Percentiles rank a stretch among this genome's conserved stretches.
phyloP scores from a whole-genome alignment of 2,329 filamentous ascomycete genomes.

The Aspergillus alliaceus region DNA sequence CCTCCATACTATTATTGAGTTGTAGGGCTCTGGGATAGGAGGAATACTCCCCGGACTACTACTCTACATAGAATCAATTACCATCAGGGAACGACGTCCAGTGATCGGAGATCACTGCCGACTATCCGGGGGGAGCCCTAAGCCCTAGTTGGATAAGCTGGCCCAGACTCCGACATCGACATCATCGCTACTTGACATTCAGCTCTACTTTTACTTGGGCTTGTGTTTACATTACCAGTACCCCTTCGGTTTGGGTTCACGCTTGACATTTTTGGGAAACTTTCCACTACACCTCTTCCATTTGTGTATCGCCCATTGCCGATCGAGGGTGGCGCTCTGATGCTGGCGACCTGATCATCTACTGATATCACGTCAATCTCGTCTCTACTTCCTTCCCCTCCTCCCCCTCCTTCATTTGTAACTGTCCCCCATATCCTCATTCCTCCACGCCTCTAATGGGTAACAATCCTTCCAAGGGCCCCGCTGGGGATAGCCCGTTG shows the following conservation, averaged over 20 bases:
- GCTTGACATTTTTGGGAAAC: background rate
- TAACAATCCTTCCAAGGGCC: constrained; percentile 49
- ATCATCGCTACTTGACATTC: constrained; percentile 12
- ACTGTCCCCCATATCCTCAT: constrained; percentile 8
- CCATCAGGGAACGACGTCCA: background rate
- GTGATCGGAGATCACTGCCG: constrained; percentile 4
- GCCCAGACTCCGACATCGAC: constrained; percentile 18
- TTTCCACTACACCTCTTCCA: background rate
- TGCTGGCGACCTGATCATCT: constrained; percentile 25
- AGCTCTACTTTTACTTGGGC: background rate
- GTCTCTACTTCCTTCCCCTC: constrained; percentile 8
- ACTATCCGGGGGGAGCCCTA: constrained; percentile 16
- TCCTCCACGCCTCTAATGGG: constrained; percentile 42
- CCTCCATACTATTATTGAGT: background rate
- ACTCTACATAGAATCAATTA: too few species aligned
- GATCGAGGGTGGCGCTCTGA: constrained; percentile 19
- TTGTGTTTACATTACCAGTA: background rate
- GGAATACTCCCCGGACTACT: background rate
- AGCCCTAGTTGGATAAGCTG: constrained; percentile 20
- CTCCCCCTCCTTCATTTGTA: background rate
- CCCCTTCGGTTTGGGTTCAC: background rate
- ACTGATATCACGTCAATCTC: constrained; percentile 5
- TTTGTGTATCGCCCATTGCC: constrained; percentile 14
- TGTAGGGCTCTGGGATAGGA: background rate
- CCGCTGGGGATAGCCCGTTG: constrained; percentile 31